Evolutionary conservation across 768 basidiomycete genomes (phyloP).

Genomic region (Suillus cothurnatus): DNA sequence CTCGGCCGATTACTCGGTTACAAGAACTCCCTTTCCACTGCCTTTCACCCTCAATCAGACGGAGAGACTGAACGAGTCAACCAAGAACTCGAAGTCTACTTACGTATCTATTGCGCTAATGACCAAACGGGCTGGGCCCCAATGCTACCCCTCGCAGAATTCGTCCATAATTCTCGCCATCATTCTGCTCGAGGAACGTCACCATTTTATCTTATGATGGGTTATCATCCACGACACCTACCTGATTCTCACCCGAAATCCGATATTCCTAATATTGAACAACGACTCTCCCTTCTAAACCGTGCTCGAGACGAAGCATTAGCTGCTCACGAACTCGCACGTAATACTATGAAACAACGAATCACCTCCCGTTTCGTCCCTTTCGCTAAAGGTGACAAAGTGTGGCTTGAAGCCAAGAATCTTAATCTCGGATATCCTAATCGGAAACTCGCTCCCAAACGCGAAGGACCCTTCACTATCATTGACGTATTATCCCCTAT

Average conservation of each 20-base stretch:
- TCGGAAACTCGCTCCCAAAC: not conserved
- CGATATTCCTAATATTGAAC: too few species aligned
- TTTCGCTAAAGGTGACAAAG: not conserved
- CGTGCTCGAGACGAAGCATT: too few species aligned
- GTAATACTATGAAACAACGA: not conserved
- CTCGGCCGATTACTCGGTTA: too few species aligned
- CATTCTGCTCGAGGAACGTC: accelerated
- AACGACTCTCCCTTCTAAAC: too few species aligned
- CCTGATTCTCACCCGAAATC: too few species aligned
- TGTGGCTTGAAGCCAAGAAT: not conserved
- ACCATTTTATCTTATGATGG: not conserved
- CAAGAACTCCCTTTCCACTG: too few species aligned
- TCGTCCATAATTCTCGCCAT: not conserved
- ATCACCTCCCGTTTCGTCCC: not conserved
- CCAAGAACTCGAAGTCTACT: too few species aligned
- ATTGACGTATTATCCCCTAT: too few species aligned
- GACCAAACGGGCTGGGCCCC: too few species aligned
- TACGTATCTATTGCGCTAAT: too few species aligned
- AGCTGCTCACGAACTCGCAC: not conserved
- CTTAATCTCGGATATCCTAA: not conserved
- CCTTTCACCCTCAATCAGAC: too few species aligned
- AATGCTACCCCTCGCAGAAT: not conserved
- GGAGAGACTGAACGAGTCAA: too few species aligned
- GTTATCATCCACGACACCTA: not conserved
- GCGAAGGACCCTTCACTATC: slow-evolving; percentile 3